Percentiles rank a stretch among this genome's conserved stretches.
Conservation (phyloP, 805 yeast genomes). For the Pichia membranifaciens region DNA sequence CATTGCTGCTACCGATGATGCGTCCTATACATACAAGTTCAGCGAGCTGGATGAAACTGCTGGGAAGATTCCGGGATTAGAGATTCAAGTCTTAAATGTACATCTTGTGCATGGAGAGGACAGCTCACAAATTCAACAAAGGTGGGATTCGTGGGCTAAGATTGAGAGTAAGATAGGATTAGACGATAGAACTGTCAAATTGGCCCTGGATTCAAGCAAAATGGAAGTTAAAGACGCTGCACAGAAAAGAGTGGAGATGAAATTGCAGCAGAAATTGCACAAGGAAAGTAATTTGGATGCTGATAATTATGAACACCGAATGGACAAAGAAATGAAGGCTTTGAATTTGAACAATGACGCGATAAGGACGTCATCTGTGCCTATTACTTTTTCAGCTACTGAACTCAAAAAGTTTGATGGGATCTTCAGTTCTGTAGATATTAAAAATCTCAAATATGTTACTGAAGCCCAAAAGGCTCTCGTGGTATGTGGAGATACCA, state of each 20-base stretch:
- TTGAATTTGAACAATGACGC: conserved; percentile 1
- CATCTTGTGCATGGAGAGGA: conserved; percentile 49
- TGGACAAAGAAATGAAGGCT: not conserved
- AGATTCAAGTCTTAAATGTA: conserved; percentile 39
- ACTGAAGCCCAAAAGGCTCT: conserved; percentile 21
- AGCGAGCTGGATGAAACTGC: conserved; percentile 9
- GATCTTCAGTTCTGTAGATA: conserved; percentile 1
- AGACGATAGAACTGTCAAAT: conserved; percentile 12
- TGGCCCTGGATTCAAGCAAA: conserved; percentile 3
- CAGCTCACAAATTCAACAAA: conserved; percentile 11
- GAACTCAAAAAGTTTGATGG: conserved; percentile 14
- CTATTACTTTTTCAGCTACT: conserved; percentile 15
- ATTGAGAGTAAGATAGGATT: conserved; percentile 13
- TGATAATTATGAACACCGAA: not conserved
- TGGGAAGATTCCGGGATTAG: conserved; percentile 27
- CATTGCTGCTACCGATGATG: not conserved
- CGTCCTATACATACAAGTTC: not conserved
- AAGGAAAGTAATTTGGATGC: not conserved
- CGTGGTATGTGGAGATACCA: conserved; percentile 49
- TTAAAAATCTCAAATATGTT: not conserved
- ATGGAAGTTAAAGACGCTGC: not conserved
- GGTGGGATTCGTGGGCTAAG: conserved; percentile 15
- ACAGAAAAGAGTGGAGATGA: conserved; percentile 6
- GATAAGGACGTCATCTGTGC: conserved; percentile 1
- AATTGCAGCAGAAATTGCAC: not conserved